Percentiles rank a stretch among this genome's conserved stretches.
These are phyloP conservation scores for Debaryomyces sp. DNA, from an alignment of 1,139 yeast species.

Conservation along the genomic window DNA sequence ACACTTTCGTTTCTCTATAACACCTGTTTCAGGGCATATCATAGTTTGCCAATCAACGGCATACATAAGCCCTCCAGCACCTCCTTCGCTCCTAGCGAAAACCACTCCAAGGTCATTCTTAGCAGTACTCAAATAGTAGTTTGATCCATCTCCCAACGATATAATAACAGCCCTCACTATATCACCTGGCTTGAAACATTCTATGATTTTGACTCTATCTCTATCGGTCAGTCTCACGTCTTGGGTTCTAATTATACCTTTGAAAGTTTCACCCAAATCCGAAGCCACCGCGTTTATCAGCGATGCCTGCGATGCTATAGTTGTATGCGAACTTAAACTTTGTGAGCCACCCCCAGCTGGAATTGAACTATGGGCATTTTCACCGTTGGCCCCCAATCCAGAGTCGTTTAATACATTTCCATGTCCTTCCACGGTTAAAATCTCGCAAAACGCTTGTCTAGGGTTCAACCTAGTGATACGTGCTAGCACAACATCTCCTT, in stretches of 20 bases:
- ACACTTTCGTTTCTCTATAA: conserved; percentile 79
- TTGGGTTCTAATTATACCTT: conserved; percentile 84
- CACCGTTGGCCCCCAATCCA: conserved; percentile 69
- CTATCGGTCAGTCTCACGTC: conserved; percentile 91
- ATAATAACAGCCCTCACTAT: conserved; percentile 80
- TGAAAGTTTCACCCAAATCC: conserved; percentile 88
- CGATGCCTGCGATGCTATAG: conserved; percentile 50
- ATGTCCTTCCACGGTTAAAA: conserved; percentile 72
- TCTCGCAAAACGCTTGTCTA: conserved; percentile 81
- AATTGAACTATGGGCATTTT: conserved; percentile 39
- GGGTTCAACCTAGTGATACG: conserved; percentile 67
- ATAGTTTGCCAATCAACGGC: conserved; percentile 97
- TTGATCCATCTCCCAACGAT: conserved; percentile 91
- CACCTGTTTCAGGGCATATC: conserved; percentile 77
- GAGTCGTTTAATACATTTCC: conserved; percentile 63
- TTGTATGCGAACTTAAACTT: conserved; percentile 38
- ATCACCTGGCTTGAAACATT: conserved; percentile 90
- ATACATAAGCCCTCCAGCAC: conserved; percentile 80
- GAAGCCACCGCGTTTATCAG: conserved; percentile 45
- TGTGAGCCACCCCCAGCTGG: conserved; percentile 61
- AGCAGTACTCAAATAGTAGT: conserved; percentile 88
- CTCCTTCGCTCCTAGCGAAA: conserved; percentile 71
- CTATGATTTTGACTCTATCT: conserved; percentile 79
- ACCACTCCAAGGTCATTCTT: conserved; percentile 92
- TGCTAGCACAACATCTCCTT: conserved; percentile 81